Evolutionary conservation across 495 filamentous ascomycete species (phyloP).

Genomic region (Trypethelium eluteriae): DNA sequence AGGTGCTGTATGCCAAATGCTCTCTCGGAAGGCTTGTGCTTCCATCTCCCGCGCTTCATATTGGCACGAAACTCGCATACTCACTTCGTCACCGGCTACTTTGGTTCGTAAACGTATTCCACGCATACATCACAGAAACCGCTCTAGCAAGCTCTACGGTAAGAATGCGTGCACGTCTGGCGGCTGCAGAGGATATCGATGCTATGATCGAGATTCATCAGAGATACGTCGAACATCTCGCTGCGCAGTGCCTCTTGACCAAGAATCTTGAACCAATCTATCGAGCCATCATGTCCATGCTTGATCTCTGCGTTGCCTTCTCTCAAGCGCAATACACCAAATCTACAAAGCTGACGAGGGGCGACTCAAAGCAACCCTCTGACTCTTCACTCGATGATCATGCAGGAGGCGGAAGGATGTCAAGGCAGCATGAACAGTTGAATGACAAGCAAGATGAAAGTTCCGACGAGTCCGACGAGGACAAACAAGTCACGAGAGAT

Average conservation of each 20-base stretch:
- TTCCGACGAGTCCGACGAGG: neutral
- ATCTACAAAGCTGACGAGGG: neutral
- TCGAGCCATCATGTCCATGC: conserved; percentile 30
- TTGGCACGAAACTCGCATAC: conserved; percentile 45
- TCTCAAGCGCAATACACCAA: neutral
- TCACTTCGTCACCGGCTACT: conserved; percentile 63
- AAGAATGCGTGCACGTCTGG: conserved; percentile 48
- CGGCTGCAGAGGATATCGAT: conserved; percentile 64
- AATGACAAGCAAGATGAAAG: neutral
- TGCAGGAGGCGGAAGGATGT: neutral
- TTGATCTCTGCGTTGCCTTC: conserved; percentile 47
- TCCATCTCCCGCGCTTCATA: conserved; percentile 14
- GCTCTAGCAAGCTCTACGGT: conserved; percentile 54
- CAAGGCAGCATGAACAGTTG: neutral
- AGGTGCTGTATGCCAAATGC: conserved; percentile 65
- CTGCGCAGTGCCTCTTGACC: conserved; percentile 60
- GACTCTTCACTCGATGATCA: neutral
- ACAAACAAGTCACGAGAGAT: conserved; percentile 21
- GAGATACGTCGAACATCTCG: conserved; percentile 51
- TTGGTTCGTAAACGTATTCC: conserved; percentile 69
- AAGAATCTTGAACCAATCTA: conserved; percentile 31
- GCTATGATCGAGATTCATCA: conserved; percentile 67
- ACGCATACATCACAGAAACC: conserved; percentile 64
- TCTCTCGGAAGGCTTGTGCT: conserved; percentile 53
- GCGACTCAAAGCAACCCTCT: conserved; percentile 35